These are phyloP conservation scores for Crithidia sp. DNA, from an alignment of 208 protist genomes.

Conservation along the genomic window DNA sequence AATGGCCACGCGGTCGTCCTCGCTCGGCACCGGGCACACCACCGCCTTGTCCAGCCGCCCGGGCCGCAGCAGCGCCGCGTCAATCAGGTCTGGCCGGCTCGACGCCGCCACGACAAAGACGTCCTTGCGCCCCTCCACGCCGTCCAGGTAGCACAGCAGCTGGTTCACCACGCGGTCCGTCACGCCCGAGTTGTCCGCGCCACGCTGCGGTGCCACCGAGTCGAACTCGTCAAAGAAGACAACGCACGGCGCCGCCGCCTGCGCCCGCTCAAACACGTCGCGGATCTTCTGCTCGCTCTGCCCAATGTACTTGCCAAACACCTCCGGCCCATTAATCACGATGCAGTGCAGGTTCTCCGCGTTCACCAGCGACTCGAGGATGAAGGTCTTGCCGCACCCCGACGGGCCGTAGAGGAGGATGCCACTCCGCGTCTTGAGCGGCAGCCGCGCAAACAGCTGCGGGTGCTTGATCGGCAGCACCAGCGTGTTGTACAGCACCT, in stretches of 20 bases:
- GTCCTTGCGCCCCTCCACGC: constrained; percentile 92
- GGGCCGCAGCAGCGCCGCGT: constrained; percentile 93
- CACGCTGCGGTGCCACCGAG: constrained; percentile 90
- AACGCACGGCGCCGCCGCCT: constrained; percentile 89
- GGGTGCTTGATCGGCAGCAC: constrained; percentile 94
- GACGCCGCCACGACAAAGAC: constrained; percentile 99
- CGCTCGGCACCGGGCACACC: constrained; percentile 83
- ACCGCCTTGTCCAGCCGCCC: constrained; percentile 90
- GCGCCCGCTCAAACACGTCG: constrained; percentile 91
- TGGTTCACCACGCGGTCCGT: constrained; percentile 97
- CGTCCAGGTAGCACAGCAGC: constrained; percentile 98
- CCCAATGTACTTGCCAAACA: constrained; percentile 96
- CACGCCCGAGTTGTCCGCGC: constrained; percentile 87
- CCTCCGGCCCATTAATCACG: constrained; percentile 93
- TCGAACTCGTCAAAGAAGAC: constrained; percentile 97
- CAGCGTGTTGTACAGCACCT: constrained; percentile 94
- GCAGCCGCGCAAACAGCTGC: constrained; percentile 89
- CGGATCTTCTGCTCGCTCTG: constrained; percentile 94
- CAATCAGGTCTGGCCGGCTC: constrained; percentile 98
- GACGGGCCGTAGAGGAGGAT: constrained; percentile 94
- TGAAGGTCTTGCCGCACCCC: constrained; percentile 92
- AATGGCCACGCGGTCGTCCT: constrained; percentile 92
- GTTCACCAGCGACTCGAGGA: constrained; percentile 82
- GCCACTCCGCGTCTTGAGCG: constrained; percentile 91
- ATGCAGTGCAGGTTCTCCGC: constrained; percentile 89